Base-by-base conservation (phyloP, 2,329 filamentous ascomycete species). In the Trichoderma hamatum region DNA sequence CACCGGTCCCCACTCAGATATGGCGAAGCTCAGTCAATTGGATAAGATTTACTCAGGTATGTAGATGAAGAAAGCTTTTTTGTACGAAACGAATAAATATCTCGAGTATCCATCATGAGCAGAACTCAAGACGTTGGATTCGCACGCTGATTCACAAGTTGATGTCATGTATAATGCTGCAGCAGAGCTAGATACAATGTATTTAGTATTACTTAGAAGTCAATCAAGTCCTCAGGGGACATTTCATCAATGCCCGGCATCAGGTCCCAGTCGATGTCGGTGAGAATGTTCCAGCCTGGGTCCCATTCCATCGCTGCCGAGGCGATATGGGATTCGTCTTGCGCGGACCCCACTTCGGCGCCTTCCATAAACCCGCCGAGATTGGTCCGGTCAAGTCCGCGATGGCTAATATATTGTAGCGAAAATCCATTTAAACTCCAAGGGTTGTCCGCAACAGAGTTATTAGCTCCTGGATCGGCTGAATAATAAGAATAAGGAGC, bases 261-360 rank as follows among this genome's bases (percentile, higher is more conserved):
- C 30, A 68, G 16, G 39, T 68, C 67, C 39, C 51, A 58, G 52
- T 62, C 46, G 19, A 68, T 63, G 19, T 68, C 67, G n/a, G 61
- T 56, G 3, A 69, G 30, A 21, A 66, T 28, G 28, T 51, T 52
- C 68, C 68, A 70, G 14, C 64, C 68, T 32, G 46, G 34, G 43
- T 70, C 68, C 56, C 65, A 60, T 26, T 67, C 68, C 56, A 70
- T 60, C 14, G 54, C 55, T n/a, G 58, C 63, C 32, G 63, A 43
- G 30, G 58, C 28, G 7, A 62, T 4, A 49, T 65, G 39, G 9
- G 39, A 60, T 24, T 52, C 67, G 19, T 68, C 59, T 5, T 36
- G 67, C 13, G 39, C 49, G 21, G 51, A 58, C 5, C 28, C 28
- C 24, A 39, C 16, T 2, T 56, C 67, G n/a, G 34, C 43, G 14